Evolutionary conservation across 1,139 yeast genomes (phyloP), one percentile per base, ranked within the genome.

Genomic region (Eremothecium coryli): DNA sequence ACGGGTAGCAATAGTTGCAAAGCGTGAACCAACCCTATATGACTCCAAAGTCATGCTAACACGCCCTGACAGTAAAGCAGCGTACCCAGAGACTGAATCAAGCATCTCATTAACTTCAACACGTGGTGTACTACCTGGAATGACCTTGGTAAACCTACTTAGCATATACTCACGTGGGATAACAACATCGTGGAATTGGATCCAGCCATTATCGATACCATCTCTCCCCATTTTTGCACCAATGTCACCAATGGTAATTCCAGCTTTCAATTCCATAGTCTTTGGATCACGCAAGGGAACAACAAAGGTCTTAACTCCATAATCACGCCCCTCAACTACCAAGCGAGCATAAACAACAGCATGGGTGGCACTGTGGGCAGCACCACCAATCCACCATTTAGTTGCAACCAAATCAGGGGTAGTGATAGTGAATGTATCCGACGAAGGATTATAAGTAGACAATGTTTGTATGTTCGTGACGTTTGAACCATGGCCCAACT

Each of bases 331-430:
- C 38, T 77, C 70, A 25, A 84, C 88, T 42, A 81, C 72, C 49
- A 86, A 69, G 50, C 95, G 71, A 21, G 95, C 95, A 54, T 77
- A 86, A 32, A 73, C 78, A 23, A 81, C 73, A 17, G 85, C 66
- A 61, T 86, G 95, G 31, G 90, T 82, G 7, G 95, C 81, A 17
- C 94, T 79, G 56, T 84, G 94, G 5, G 95, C 95, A 35, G 95
- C 95, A 54, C 96, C 96, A 36, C 95, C 96, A 52, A 86, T 86
- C 96, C 96, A 86, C 95, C 95, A 86, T 62, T 86, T 86, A 39
- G 95, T 84, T 25, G 95, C 95, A 36, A 90, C 86, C 42, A 82
- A 63, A 55, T 84, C 84, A 5, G 96, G 96, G 16, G 96, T 86
- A 57, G 82, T 75, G 46, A 86, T 76, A 36, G 72, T 60, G 48